Evolutionary conservation across 73 alveolate species (phyloP).

Genomic region (Breviolum minutum): DNA sequence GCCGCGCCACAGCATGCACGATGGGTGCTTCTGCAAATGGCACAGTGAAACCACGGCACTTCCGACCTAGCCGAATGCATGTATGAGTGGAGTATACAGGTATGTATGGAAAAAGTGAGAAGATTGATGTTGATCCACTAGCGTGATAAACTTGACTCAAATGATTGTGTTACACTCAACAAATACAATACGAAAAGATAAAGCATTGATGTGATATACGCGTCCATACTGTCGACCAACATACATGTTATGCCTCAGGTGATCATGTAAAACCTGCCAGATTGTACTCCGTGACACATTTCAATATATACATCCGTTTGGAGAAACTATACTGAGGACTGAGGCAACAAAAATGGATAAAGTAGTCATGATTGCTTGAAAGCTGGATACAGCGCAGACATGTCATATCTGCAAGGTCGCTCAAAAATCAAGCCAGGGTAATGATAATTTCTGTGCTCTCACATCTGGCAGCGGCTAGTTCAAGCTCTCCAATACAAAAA

Average conservation of each 20-base stretch:
- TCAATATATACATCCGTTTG: too few relatives aligned
- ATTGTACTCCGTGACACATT: not conserved
- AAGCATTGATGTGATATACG: too few relatives aligned
- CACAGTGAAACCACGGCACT: not conserved
- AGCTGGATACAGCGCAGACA: too few relatives aligned
- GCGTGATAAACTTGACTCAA: too few relatives aligned
- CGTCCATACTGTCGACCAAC: too few relatives aligned
- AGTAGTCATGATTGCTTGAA: not conserved
- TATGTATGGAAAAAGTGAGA: too few relatives aligned
- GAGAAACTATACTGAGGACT: too few relatives aligned
- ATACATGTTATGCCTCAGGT: too few relatives aligned
- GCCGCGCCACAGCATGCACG: not conserved
- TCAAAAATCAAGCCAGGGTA: not conserved
- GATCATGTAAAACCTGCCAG: not conserved
- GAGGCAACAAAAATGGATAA: not conserved
- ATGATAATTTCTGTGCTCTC: conserved; percentile 18
- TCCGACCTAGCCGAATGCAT: not conserved
- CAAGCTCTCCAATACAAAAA: not conserved
- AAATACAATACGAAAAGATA: too few relatives aligned
- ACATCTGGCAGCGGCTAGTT: not conserved
- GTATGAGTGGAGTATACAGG: too few relatives aligned
- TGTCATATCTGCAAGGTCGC: not conserved
- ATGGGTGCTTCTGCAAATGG: not conserved
- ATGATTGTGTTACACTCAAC: too few relatives aligned
- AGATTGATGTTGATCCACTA: too few relatives aligned